phyloP scores from a whole-genome alignment of 441 rosid genomes.

The Aleurites moluccanus region DNA sequence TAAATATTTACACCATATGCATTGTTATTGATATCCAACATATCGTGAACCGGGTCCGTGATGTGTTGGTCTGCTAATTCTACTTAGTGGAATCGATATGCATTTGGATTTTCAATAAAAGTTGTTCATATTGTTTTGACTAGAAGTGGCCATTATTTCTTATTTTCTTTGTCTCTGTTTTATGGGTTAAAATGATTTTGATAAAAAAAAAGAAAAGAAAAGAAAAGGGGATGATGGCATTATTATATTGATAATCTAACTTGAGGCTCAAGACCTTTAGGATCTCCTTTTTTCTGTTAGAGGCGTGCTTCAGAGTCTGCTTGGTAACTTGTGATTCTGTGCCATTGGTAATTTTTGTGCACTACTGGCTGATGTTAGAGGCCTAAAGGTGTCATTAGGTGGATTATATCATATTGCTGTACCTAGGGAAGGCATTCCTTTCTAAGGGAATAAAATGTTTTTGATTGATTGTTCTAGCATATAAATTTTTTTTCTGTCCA shows the following conservation, averaged over 20 bases:
- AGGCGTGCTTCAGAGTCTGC: not conserved
- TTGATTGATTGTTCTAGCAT: not conserved
- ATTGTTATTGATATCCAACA: too few species aligned
- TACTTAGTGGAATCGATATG: not conserved
- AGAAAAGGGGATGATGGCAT: not conserved
- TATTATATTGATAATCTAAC: not conserved
- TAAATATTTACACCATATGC: too few species aligned
- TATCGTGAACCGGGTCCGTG: too few species aligned
- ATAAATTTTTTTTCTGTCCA: not conserved
- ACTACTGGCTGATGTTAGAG: not conserved
- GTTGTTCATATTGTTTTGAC: not conserved
- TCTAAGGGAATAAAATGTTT: too few species aligned
- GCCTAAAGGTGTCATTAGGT: not conserved
- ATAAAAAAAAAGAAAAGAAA: too few species aligned
- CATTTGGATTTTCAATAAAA: not conserved
- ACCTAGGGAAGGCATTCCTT: too few species aligned
- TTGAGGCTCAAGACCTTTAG: not conserved
- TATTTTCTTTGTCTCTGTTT: not conserved
- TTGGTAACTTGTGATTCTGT: not conserved
- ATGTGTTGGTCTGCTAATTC: not conserved
- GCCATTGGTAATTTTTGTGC: not conserved
- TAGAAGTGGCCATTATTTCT: not conserved
- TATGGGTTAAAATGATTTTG: not conserved
- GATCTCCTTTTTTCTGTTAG: constrained; percentile 4
- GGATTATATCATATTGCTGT: not conserved